A percentile compares a stretch with the other conserved stretches of the same genome.
phyloP scores from a whole-genome alignment of 768 basidiomycete genomes.

The Mycena venus region DNA sequence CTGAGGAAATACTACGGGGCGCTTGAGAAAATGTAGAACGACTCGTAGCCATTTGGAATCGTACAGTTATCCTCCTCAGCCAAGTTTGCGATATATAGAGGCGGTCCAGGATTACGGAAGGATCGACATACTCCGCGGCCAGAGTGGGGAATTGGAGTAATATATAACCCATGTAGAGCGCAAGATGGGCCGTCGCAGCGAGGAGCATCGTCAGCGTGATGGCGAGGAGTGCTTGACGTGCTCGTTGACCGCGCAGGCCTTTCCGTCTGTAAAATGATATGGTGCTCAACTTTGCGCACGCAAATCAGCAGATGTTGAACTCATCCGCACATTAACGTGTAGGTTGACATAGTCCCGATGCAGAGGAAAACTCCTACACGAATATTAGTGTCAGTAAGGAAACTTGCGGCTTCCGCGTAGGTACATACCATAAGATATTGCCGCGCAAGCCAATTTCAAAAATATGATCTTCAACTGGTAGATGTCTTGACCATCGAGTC shows the following conservation, averaged over 20 bases:
- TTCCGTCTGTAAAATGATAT: conserved; percentile 12
- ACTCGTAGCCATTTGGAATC: background rate
- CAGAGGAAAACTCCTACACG: conserved; percentile 22
- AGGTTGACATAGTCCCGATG: conserved; percentile 16
- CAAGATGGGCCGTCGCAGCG: conserved; percentile 24
- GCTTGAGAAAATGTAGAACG: background rate
- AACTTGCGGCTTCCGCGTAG: background rate
- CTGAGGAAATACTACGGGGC: conserved; percentile 29
- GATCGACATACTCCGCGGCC: conserved; percentile 26
- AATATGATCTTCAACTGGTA: conserved; percentile 26
- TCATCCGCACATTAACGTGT: conserved; percentile 24
- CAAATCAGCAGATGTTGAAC: background rate
- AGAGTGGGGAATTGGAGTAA: conserved; percentile 24
- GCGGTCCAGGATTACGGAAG: background rate
- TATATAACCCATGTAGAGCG: conserved; percentile 11
- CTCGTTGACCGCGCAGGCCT: conserved; percentile 20
- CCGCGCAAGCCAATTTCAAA: conserved; percentile 9
- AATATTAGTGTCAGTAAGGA: background rate
- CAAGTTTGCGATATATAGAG: conserved; percentile 22
- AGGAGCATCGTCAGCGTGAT: conserved; percentile 27
- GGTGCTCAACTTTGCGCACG: background rate
- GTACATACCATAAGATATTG: conserved; percentile 26
- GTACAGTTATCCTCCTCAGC: conserved; percentile 20
- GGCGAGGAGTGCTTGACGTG: conserved; percentile 21
- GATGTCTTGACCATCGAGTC: conserved; percentile 32